These are phyloP conservation scores for Actinomucor elegans DNA, from an alignment of 371 early-diverging fungal species.

Conservation along the genomic window DNA sequence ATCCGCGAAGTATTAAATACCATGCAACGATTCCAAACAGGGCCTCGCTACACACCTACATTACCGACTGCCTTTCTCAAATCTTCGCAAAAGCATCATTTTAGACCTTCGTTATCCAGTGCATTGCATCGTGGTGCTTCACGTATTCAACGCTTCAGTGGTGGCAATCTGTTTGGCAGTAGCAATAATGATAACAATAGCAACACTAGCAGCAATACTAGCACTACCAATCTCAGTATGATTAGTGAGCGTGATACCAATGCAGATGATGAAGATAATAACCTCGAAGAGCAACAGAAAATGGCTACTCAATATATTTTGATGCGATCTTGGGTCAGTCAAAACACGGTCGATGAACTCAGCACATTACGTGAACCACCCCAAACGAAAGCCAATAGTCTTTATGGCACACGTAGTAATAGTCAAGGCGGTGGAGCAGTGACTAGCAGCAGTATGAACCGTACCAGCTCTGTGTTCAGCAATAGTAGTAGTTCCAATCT, in stretches of 20 bases:
- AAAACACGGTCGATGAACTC: conserved; percentile 78
- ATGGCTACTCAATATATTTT: conserved; percentile 71
- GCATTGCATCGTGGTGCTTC: conserved; percentile 56
- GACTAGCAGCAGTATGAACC: conserved; percentile 20
- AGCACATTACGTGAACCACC: conserved; percentile 67
- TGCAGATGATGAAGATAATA: conserved; percentile 39
- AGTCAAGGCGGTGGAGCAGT: conserved; percentile 27
- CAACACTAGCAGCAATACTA: background rate
- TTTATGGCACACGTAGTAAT: conserved; percentile 53
- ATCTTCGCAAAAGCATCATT: conserved; percentile 55
- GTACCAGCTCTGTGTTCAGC: conserved; percentile 33
- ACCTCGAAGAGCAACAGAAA: conserved; percentile 44
- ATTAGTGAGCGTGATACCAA: background rate
- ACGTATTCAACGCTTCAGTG: conserved; percentile 45
- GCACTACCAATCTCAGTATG: conserved; percentile 1
- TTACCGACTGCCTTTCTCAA: conserved; percentile 55
- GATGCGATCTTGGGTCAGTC: conserved; percentile 60
- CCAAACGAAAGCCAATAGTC: conserved; percentile 28
- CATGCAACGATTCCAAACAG: conserved; percentile 59
- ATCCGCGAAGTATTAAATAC: conserved; percentile 51
- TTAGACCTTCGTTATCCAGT: conserved; percentile 54
- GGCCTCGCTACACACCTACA: conserved; percentile 59
- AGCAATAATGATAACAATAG: conserved; percentile 3
- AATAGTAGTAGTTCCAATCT: conserved; percentile 13
- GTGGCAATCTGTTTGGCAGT: conserved; percentile 42